These are phyloP conservation scores for Speleostelium caveatum DNA, from an alignment of 78 protist species.

Conservation along the genomic window DNA sequence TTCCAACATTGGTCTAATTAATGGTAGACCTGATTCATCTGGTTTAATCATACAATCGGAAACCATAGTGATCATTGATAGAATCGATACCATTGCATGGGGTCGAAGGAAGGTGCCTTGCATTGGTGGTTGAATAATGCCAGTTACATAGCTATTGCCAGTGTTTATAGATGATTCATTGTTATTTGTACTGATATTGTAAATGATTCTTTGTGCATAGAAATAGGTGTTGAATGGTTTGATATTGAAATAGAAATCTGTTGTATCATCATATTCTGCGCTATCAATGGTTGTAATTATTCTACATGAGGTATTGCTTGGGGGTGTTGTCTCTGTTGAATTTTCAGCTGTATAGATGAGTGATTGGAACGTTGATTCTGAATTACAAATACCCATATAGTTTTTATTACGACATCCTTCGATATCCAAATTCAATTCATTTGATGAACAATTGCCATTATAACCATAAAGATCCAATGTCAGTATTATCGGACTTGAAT, in stretches of 20 bases:
- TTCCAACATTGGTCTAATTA: conserved; percentile 66
- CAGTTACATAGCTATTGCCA: conserved; percentile 59
- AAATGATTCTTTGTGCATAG: conserved; percentile 58
- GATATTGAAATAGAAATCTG: conserved; percentile 9
- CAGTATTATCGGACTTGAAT: conserved; percentile 16
- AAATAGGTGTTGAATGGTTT: conserved; percentile 25
- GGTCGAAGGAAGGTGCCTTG: conserved; percentile 36
- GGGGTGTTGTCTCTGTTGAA: too few species aligned
- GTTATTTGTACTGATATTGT: conserved; percentile 42
- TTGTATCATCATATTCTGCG: conserved; percentile 33
- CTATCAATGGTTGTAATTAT: too few species aligned
- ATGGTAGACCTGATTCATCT: conserved; percentile 3
- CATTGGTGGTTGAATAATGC: conserved; percentile 71
- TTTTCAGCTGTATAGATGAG: background rate
- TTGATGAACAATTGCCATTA: conserved; percentile 12
- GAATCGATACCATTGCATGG: conserved; percentile 21
- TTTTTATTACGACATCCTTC: conserved; percentile 48
- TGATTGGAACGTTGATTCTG: background rate
- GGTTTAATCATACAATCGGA: conserved; percentile 49
- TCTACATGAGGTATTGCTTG: too few species aligned
- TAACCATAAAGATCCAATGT: conserved; percentile 47
- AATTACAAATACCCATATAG: conserved; percentile 61
- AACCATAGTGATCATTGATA: conserved; percentile 66
- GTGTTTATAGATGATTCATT: background rate
- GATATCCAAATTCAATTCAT: background rate